These are phyloP conservation scores for Stagonosporopsis rhizophila DNA, from an alignment of 2,329 filamentous ascomycete genomes.

Conservation along the genomic window DNA sequence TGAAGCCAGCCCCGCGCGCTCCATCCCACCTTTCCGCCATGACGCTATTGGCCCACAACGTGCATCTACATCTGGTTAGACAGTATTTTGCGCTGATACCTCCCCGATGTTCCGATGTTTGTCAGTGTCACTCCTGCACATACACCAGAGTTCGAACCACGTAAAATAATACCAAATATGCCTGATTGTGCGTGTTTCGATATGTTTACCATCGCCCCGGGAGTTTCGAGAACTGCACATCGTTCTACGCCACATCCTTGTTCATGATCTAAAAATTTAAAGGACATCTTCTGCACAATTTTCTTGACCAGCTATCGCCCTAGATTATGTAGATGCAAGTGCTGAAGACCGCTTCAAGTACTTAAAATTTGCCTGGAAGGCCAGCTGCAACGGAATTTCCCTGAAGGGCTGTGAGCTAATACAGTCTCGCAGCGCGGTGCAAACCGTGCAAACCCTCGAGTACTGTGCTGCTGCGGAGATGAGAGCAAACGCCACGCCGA, in stretches of 20 bases:
- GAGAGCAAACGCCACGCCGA: neutral
- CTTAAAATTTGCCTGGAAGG: neutral
- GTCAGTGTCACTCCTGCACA: neutral
- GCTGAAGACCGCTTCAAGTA: neutral
- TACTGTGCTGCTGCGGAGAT: conserved; percentile 1
- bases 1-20: conserved; percentile 16
- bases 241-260: neutral
- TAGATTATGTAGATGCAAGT: neutral
- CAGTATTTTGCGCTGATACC: neutral
- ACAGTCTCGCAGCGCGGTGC: neutral
- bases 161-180: neutral
- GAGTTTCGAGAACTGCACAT: no score
- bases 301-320: neutral
- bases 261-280: neutral
- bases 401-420: neutral
- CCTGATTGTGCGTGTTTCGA: neutral
- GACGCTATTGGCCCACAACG: conserved; percentile 4
- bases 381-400: neutral
- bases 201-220: neutral
- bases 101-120: neutral
- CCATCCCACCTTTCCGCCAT: conserved; percentile 1
- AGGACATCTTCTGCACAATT: neutral
- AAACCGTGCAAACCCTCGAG: neutral
- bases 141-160: neutral
- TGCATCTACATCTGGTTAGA: conserved; percentile 3